Base-by-base conservation (phyloP, 768 basidiomycete genomes). In the Leccinellum luteum region DNA sequence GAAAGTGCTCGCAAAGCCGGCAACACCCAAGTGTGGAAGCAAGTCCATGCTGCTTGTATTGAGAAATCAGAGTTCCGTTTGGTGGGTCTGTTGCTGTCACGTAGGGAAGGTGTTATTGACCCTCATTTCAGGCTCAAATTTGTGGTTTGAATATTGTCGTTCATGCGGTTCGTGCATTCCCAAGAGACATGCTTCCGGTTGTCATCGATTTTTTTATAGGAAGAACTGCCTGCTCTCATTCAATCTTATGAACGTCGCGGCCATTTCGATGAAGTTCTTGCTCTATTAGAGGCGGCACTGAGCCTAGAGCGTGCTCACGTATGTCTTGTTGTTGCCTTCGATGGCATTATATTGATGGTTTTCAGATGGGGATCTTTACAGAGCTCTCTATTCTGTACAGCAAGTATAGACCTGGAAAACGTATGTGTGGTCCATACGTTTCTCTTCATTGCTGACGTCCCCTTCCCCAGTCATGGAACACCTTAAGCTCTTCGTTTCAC, bases 21-120 rank as follows among this genome's bases (percentile, higher is more conserved):
- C 12, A 98, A 98, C 69, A 99, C 97, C 6, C 96, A 98, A 76
- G 97, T 98, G n/a, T 99, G 97, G 97, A 98, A 98, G 75, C 97
- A 98, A 72, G 97, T 99, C 51, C 96, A 98, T 64, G 90, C 94
- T 23, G 97, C 97, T 41, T 99, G 97, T 76, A 88, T 99, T 56
- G 96, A 97, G 78, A 98, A 98, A 79, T 78, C 82, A 54, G 97
- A 99, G 71, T 98, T 98, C 85, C 89, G 94, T 58, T 73, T 98
- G 73, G 87, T 86, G 52, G 25, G 80, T 74, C 10, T 43, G 30
- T 25, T 58, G 47, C n/a, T n/a, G 8, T 21, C 43, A 1, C 14
- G 28, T 5, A 38, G 19, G 13, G 13, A 34, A 21, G 34, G 43
- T 60, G 34, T 62, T 57, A 53, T 49, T 63, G 50, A 61, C 31